Conservation (phyloP, 371 early-diverging fungal genomes). For the Syncephalastrum contaminatum region DNA sequence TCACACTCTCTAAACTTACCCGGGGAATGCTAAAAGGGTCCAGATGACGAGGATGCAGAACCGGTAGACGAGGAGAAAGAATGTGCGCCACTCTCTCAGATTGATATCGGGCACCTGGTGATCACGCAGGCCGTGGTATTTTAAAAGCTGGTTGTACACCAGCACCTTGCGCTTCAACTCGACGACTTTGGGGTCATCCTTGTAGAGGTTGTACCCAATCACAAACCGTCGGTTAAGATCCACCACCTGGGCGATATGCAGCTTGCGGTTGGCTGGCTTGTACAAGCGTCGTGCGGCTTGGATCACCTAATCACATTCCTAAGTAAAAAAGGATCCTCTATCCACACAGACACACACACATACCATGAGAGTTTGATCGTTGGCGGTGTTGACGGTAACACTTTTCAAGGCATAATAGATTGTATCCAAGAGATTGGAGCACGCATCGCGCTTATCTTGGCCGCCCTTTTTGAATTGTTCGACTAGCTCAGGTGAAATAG, state of each 20-base stretch:
- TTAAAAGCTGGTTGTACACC: conserved; percentile 86
- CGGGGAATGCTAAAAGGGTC: conserved; percentile 81
- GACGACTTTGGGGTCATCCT: conserved; percentile 79
- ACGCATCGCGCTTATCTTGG: conserved; percentile 72
- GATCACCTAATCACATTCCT: conserved; percentile 55
- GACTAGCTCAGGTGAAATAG: conserved; percentile 71
- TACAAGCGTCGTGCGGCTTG: conserved; percentile 95
- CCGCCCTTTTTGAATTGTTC: conserved; percentile 81
- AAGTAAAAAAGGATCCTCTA: conserved; percentile 1
- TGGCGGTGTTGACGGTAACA: conserved; percentile 89
- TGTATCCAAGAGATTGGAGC: conserved; percentile 66
- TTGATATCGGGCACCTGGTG: conserved; percentile 91
- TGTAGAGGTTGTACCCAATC: conserved; percentile 80
- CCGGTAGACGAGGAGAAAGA: conserved; percentile 70
- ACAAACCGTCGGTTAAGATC: conserved; percentile 91
- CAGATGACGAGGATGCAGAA: conserved; percentile 65
- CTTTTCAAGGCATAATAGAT: conserved; percentile 71
- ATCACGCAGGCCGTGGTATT: conserved; percentile 91
- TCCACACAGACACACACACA: not conserved
- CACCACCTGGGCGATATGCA: conserved; percentile 82
- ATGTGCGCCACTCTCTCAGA: conserved; percentile 67
- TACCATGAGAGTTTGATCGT: conserved; percentile 86
- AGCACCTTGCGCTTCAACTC: conserved; percentile 71
- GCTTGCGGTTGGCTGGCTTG: conserved; percentile 74
- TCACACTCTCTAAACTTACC: conserved; percentile 54